Percentiles rank a stretch among this genome's conserved stretches.
phyloP scores from a whole-genome alignment of 2,329 filamentous ascomycete genomes.

The Lasiodiplodia sp. region DNA sequence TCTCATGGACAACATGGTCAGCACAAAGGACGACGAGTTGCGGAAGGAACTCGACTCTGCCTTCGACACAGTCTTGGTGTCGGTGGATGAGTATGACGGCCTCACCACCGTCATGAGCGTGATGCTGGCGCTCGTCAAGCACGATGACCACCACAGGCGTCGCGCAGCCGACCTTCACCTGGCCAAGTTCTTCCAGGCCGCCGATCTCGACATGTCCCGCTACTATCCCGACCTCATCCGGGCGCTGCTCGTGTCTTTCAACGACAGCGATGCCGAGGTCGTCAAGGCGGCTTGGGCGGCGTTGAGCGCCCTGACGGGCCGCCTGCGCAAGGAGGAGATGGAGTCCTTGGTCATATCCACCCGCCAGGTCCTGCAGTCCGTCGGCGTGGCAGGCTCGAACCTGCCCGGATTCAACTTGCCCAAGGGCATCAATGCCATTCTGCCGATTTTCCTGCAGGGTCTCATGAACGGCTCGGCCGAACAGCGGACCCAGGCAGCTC shows the following conservation, averaged over 20 bases:
- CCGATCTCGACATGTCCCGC: constrained; percentile 87
- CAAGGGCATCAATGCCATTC: constrained; percentile 94
- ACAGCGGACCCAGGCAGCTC: constrained; percentile 87
- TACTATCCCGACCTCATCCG: constrained; percentile 97
- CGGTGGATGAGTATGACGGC: constrained; percentile 95
- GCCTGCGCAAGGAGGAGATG: constrained; percentile 96
- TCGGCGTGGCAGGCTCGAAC: constrained; percentile 85
- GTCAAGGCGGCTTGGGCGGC: constrained; percentile 91
- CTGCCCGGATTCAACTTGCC: constrained; percentile 88
- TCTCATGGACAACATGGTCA: constrained; percentile 90
- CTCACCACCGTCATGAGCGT: constrained; percentile 96
- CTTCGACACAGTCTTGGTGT: constrained; percentile 88
- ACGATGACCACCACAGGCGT: constrained; percentile 88
- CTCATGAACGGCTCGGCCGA: constrained; percentile 95
- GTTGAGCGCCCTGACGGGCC: constrained; percentile 85
- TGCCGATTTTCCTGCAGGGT: constrained; percentile 97
- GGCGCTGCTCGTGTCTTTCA: constrained; percentile 87
- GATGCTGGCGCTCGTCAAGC: constrained; percentile 84
- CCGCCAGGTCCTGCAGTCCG: constrained; percentile 82
- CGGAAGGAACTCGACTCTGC: constrained; percentile 76
- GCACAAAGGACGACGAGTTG: constrained; percentile 76
- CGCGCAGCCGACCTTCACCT: constrained; percentile 80
- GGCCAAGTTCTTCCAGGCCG: constrained; percentile 81
- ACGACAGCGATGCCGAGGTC: constrained; percentile 82
- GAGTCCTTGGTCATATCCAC: constrained; percentile 88